These are phyloP conservation scores for Rhytidhysteron rufulum DNA, from an alignment of 2,329 filamentous ascomycete genomes.

Conservation along the genomic window DNA sequence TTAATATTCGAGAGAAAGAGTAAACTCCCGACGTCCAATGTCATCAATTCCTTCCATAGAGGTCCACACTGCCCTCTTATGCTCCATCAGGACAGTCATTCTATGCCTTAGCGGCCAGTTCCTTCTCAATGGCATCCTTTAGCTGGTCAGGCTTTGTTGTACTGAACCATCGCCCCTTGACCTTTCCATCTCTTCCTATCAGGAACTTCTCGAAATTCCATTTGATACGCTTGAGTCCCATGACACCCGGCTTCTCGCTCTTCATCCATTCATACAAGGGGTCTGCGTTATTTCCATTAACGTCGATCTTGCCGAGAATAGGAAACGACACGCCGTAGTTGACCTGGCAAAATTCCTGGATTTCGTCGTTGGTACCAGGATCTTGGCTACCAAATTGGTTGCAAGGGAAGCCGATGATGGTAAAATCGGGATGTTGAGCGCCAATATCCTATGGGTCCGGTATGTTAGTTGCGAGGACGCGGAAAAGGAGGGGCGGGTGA, in stretches of 20 bases:
- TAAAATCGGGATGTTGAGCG: slow-evolving; percentile 68
- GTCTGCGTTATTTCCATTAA: slow-evolving; percentile 79
- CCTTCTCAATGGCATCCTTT: slow-evolving; percentile 70
- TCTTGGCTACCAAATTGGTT: slow-evolving; percentile 96
- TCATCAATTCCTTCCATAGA: not conserved
- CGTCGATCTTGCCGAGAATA: slow-evolving; percentile 85
- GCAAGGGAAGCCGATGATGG: slow-evolving; percentile 93
- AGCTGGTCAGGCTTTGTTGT: slow-evolving; percentile 80
- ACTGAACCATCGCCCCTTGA: slow-evolving; percentile 82
- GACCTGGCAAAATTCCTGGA: slow-evolving; percentile 72
- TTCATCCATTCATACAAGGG: slow-evolving; percentile 77
- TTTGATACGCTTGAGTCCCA: slow-evolving; percentile 90
- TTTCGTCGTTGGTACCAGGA: slow-evolving; percentile 66
- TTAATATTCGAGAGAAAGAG: not conserved
- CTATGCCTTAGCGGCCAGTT: slow-evolving; percentile 45
- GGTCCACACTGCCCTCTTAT: no score
- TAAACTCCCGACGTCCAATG: not conserved
- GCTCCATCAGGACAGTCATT: no score
- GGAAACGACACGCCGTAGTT: slow-evolving; percentile 96
- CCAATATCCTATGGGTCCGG: slow-evolving; percentile 54
- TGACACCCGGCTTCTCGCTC: slow-evolving; percentile 68
- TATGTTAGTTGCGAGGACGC: slow-evolving; percentile 1
- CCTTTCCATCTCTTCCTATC: slow-evolving; percentile 77
- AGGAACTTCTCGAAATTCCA: slow-evolving; percentile 99
- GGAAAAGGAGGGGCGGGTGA: not conserved